Evolutionary conservation across 192 early-diverging fungal genomes (phyloP), one percentile per base, ranked within the genome.

Genomic region (Pilaira anomala): DNA sequence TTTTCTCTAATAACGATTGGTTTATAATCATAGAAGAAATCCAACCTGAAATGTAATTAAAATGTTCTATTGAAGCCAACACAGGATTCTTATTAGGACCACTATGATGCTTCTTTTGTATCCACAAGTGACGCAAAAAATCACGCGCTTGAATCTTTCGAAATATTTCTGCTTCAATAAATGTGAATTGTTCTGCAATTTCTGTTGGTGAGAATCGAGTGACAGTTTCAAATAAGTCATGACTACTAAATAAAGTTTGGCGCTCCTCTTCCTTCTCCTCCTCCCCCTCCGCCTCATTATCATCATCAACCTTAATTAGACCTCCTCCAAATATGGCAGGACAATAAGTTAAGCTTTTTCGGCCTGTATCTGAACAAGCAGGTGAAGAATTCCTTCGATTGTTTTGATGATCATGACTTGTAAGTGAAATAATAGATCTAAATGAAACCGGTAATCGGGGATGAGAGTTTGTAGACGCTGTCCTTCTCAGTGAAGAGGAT

Each of bases 31-130:
- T 76, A 5, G 88, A 88, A 2, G 80, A 66, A 1, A 88, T 89
- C 90, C 89, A 90, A 4, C 83, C 71, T 6, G 86, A 88, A n/a
- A 88, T 83, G 57, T 81, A 85, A 59, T 88, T 90, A 58, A 88
- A 88, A 55, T 89, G 89, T 3, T 79, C 75, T 29, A 91, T 85
- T 24, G 76, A 84, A 3, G 83, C 84, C 41, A 82, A 80, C 68
- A 82, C 16, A 30, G 60, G 29, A 66, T 69, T 58, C 62, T 59
- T 44, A 45, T 57, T 28, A 16, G 21, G 52, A 28, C 28, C 13
- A 16, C 8, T 16, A 30, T 21, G 25, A 14, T 28, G 26, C 26
- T 30, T 54, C 26, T 54, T 54, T 54, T 28, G 24, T 54, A 30
- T 33, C 16, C 28, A 55, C n/a, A 55, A n/a, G 19, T 55, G 53